phyloP scores from a whole-genome alignment of 306 rosid genomes.

The Malus orientalis region DNA sequence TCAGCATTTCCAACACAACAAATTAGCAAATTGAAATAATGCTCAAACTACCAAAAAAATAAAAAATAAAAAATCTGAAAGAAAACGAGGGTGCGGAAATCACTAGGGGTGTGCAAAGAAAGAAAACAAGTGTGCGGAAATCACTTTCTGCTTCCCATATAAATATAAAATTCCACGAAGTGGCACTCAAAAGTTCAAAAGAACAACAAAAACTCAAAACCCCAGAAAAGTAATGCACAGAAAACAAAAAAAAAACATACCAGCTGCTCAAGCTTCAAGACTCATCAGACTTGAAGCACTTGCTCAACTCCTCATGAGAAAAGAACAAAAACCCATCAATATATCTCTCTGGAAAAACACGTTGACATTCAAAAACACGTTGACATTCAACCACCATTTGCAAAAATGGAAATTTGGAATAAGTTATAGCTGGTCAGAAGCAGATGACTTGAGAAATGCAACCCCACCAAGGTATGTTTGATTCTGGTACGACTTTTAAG shows the following conservation, averaged over 20 bases:
- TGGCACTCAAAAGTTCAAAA: neutral
- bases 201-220: neutral
- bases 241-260: neutral
- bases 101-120: too few species aligned
- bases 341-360: neutral
- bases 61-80: neutral
- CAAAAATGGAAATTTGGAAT: neutral
- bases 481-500: neutral
- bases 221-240: neutral
- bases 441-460: neutral
- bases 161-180: neutral
- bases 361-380: neutral
- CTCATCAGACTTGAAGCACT: neutral
- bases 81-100: too few species aligned
- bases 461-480: neutral
- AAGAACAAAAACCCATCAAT: neutral
- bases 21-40: neutral
- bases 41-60: neutral
- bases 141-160: too few species aligned
- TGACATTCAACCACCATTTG: constrained; percentile 3
- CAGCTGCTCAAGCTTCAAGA: neutral
- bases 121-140: neutral
- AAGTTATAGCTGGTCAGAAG: neutral
- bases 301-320: neutral
- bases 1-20: neutral